Evolutionary conservation across 257 asterid species (phyloP).

Genomic region (Solanum appendiculatum): DNA sequence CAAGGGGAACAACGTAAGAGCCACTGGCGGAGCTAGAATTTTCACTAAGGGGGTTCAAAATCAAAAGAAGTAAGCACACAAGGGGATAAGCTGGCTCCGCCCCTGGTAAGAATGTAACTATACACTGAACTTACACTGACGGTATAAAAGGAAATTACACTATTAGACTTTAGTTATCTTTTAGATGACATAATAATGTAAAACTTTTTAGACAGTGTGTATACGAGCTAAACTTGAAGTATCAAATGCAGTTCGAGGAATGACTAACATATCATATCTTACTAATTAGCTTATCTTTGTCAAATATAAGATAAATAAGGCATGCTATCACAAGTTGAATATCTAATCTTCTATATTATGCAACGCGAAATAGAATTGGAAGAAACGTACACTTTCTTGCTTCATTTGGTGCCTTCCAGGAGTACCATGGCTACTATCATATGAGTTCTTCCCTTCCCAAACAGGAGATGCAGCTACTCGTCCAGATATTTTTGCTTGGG

Average conservation of each 20-base stretch:
- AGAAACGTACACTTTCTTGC: conserved; percentile 50
- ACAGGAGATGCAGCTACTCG: conserved; percentile 56
- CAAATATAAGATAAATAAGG: background rate
- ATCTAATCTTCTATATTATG: background rate
- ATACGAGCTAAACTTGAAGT: background rate
- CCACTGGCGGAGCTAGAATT: too few species aligned
- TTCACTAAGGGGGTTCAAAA: too few species aligned
- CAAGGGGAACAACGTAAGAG: background rate
- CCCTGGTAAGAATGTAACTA: too few species aligned
- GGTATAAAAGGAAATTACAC: too few species aligned
- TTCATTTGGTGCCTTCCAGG: conserved; percentile 22
- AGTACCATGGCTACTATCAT: conserved; percentile 49
- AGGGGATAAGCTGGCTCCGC: too few species aligned
- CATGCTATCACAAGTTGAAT: background rate
- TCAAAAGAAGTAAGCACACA: too few species aligned
- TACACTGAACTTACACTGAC: too few species aligned
- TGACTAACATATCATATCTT: background rate
- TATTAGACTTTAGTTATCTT: too few species aligned
- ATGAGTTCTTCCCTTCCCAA: conserved; percentile 43
- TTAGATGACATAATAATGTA: background rate
- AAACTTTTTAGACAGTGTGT: background rate
- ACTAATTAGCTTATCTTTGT: background rate
- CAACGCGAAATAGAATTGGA: background rate
- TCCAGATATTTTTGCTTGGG: conserved; percentile 33
- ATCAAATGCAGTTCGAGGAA: background rate